Conservation (phyloP, 257 asterid species). For the Verbascum thapsus region DNA sequence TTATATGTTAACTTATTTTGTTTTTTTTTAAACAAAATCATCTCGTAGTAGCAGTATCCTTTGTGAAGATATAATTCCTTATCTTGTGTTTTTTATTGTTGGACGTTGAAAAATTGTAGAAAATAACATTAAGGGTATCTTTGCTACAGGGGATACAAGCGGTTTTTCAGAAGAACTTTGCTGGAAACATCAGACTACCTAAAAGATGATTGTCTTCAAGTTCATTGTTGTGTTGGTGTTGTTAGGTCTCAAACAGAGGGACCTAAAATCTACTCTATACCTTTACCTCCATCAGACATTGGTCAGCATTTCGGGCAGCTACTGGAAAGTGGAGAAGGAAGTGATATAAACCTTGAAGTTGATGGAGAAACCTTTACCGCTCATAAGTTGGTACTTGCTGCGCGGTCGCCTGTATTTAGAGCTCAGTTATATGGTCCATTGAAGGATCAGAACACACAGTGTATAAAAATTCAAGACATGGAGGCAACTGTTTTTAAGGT, state of each 20-base stretch:
- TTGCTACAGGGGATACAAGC: constrained; percentile 94
- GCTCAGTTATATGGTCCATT: constrained; percentile 96
- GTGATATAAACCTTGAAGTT: constrained; percentile 73
- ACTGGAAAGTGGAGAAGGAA: constrained; percentile 72
- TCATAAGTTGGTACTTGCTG: constrained; percentile 90
- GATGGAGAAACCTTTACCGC: constrained; percentile 72
- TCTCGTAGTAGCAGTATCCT: neutral
- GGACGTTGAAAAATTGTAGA: neutral
- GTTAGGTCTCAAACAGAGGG: constrained; percentile 85
- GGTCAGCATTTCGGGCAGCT: constrained; percentile 87
- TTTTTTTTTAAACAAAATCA: constrained; percentile 2
- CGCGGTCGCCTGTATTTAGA: constrained; percentile 94
- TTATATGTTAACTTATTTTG: constrained; percentile 2
- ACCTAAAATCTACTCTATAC: constrained; percentile 75
- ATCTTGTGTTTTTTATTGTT: too few species aligned
- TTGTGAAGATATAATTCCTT: neutral
- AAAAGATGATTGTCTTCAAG: constrained; percentile 81
- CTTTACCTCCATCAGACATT: constrained; percentile 77
- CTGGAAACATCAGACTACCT: constrained; percentile 86
- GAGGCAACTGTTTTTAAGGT: constrained; percentile 95
- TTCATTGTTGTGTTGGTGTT: constrained; percentile 92
- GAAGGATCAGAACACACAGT: constrained; percentile 75
- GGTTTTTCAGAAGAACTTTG: constrained; percentile 73
- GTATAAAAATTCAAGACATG: constrained; percentile 75
- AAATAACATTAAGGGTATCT: neutral